phyloP scores from a whole-genome alignment of 257 asterid genomes.

The Solanum medicagineum region DNA sequence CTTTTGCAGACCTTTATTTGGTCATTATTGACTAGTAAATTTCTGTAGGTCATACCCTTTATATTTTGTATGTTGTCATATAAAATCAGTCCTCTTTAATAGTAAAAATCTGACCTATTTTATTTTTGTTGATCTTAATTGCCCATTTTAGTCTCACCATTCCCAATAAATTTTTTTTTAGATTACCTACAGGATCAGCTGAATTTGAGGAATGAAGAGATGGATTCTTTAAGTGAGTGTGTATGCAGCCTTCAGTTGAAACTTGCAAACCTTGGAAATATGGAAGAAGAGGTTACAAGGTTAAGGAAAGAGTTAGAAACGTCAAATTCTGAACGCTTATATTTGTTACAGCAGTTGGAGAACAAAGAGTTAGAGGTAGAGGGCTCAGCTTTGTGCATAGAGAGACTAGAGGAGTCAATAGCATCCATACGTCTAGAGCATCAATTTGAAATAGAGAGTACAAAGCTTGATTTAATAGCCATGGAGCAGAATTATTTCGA shows the following conservation, averaged over 20 bases:
- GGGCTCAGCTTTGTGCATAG: slow-evolving; percentile 25
- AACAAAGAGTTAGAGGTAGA: slow-evolving; percentile 34
- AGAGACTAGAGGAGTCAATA: slow-evolving; percentile 63
- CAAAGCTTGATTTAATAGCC: slow-evolving; percentile 51
- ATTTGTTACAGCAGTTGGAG: slow-evolving; percentile 42
- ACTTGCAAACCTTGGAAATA: slow-evolving; percentile 31
- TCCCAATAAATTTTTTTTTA: slow-evolving; percentile 22
- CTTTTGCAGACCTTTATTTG: neutral
- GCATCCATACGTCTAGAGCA: slow-evolving; percentile 61
- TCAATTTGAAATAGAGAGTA: slow-evolving; percentile 88
- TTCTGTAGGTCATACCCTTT: neutral
- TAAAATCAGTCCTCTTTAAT: neutral
- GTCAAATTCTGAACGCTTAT: slow-evolving; percentile 34
- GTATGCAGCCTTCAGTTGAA: slow-evolving; percentile 40
- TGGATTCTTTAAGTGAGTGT: slow-evolving; percentile 33
- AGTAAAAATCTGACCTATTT: neutral
- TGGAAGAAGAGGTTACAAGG: slow-evolving; percentile 31
- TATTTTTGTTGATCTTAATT: neutral
- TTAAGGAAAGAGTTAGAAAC: slow-evolving; percentile 42
- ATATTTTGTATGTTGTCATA: neutral
- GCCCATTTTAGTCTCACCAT: slow-evolving; percentile 2
- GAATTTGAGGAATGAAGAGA: slow-evolving; percentile 41
- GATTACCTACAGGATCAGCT: slow-evolving; percentile 96
- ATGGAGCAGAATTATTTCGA: slow-evolving; percentile 50
- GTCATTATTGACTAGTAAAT: neutral